Base-by-base conservation (phyloP, 345 rosid genomes). In the Salix koriyanagi region DNA sequence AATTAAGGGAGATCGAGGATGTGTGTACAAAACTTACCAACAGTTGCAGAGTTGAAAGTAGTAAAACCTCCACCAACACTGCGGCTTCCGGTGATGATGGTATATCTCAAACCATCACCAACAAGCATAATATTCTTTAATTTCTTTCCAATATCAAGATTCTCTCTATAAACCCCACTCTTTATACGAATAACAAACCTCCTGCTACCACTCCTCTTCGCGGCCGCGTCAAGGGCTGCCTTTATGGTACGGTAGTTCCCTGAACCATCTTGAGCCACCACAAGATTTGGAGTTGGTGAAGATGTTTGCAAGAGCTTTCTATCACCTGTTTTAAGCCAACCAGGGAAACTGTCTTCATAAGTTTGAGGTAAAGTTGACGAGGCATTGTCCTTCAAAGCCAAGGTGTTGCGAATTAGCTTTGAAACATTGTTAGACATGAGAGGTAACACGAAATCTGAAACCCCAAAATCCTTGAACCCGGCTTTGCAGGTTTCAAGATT, bases 1-100 rank as follows among this genome's bases (percentile, higher is more conserved):
- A 0, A 23, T 23, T 21, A 3, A 9, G 28, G 1, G 62, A 56
- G 28, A 34, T 34, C 37, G 37, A 56, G 62, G 26, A 25, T 56
- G 62, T 25, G n/a, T 3, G 56, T 36, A 25, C 14, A 4, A 54
- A 65, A 44, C 97, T 87, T 78, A 92, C 98, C 97, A 21, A 86
- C 91, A 52, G 98, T 94, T 46, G 97, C 96, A 21, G 98, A 92
- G 75, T 86, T 75, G 78, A 88, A 94, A 79, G 98, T 94, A 21
- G 97, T 91, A 81, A 76, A 94, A 28, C 93, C 92, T 1, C 88
- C 87, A 6, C 86, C 84, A 42, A 89, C 92, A 62, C 98, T 94
- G 76, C 92, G 75, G 65, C 91, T 90, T 13, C 94, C 90, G 5
- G 94, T 89, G 72, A 94, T 85, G 44, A 90, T 85, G 48, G 98